These are phyloP conservation scores for Tricholoma hemisulphureum DNA, from an alignment of 768 basidiomycete genomes.

Conservation along the genomic window DNA sequence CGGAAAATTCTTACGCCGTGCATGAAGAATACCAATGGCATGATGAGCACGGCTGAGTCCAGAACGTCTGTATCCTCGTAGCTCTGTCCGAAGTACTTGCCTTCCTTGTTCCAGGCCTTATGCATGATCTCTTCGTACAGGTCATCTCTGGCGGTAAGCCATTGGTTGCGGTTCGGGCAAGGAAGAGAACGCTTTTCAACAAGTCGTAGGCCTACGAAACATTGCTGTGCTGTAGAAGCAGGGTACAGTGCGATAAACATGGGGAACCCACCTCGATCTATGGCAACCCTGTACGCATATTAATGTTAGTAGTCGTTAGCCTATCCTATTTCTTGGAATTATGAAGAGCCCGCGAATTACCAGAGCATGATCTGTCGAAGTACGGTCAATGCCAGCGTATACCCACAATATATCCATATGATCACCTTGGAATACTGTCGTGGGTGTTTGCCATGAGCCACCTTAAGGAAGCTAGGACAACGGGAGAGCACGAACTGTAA, in stretches of 20 bases:
- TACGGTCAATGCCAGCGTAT: conserved; percentile 11
- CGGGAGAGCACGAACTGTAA: conserved; percentile 55
- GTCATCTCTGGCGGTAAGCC: conserved; percentile 74
- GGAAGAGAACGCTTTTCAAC: conserved; percentile 95
- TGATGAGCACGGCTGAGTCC: conserved; percentile 87
- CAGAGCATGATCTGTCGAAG: conserved; percentile 78
- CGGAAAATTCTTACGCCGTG: conserved; percentile 53
- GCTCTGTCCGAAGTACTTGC: conserved; percentile 77
- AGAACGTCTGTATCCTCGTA: conserved; percentile 83
- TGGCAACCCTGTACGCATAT: conserved; percentile 69
- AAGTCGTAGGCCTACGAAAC: conserved; percentile 67
- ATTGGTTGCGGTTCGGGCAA: conserved; percentile 66
- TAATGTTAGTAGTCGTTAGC: not conserved
- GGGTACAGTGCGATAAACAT: no score
- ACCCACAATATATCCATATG: conserved; percentile 26
- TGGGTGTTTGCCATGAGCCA: not conserved
- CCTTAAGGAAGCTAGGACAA: not conserved
- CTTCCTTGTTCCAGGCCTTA: conserved; percentile 77
- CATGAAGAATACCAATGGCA: conserved; percentile 92
- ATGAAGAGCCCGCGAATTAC: conserved; percentile 33
- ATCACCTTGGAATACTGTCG: conserved; percentile 74
- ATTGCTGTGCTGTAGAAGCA: not conserved
- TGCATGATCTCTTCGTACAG: conserved; percentile 94
- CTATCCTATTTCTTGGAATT: not conserved
- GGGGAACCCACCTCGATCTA: conserved; percentile 82